Evolutionary conservation across 805 yeast species (phyloP), one percentile per base, ranked within the genome.

Genomic region (Myxozyma lipomycoides): DNA sequence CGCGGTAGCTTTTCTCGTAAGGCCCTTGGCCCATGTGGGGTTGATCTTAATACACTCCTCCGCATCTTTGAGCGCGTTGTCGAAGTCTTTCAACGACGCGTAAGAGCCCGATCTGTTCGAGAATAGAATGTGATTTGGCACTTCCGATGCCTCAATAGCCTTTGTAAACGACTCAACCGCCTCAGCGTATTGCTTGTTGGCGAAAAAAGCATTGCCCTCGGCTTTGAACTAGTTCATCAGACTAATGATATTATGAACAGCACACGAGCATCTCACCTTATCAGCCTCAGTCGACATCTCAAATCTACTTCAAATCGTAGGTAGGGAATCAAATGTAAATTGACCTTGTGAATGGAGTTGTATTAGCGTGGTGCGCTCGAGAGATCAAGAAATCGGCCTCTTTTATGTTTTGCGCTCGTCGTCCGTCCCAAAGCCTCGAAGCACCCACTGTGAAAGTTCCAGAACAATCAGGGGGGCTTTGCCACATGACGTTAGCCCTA

Each of bases 51-150:
- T 82, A 71, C 96, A 85, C 64, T 84, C 79, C 52, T 86, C 71
- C 17, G 98, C 98, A 68, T 93, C 98, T 41, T 75, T 73, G 53
- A 88, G 73, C 2, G 98, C 98, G 52, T 82, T 72, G 21, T 67
- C 68, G 64, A 82, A 93, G 62, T 89, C 72, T 64, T 81, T 81
- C 71, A 82, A 70, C 4, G 96, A 86, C 3, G 97, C 84, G 64
- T 83, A 83, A 50, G 88, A 79, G 12, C 95, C 98, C 9, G 98
- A 90, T 69, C 98, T 82, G 73, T 93, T 93, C 45, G 97, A 89
- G 68, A 75, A 90, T 48, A 93, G 75, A 17, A 93, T 97, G 67
- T 91, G 97, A 69, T 91, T 93, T 56, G 97, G 95, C 4, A 76
- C 58, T 40, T 82, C 75, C 0, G 96, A 82, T 12, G 79, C 87